phyloP scores from a whole-genome alignment of 805 yeast genomes.

The Zygotorulaspora sp. region DNA sequence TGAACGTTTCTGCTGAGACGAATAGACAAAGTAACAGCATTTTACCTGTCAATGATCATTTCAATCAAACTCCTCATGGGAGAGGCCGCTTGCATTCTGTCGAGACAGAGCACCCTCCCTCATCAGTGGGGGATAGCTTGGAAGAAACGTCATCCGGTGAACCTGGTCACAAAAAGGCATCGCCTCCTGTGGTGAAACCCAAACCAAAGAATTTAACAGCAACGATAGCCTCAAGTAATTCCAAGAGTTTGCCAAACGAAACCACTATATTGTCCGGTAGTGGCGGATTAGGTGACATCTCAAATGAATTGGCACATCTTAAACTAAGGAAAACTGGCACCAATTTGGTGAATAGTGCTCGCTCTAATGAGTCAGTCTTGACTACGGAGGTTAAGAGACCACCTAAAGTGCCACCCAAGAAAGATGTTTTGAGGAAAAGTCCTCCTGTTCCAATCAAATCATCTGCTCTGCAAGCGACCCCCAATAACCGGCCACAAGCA shows the following conservation, averaged over 20 bases:
- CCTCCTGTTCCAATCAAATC: slow-evolving; percentile 22
- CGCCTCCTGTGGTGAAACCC: slow-evolving; percentile 31
- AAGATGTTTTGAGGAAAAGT: slow-evolving; percentile 11
- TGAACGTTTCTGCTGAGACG: neutral
- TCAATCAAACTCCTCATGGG: slow-evolving; percentile 1
- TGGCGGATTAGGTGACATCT: slow-evolving; percentile 7
- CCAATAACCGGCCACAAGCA: slow-evolving; percentile 4
- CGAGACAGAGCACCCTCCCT: neutral
- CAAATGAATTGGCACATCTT: slow-evolving; percentile 15
- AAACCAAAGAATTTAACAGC: slow-evolving; percentile 23
- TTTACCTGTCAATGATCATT: neutral
- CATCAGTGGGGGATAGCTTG: neutral
- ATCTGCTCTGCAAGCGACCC: slow-evolving; percentile 5
- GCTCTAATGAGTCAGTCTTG: too few species aligned
- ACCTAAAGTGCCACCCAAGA: slow-evolving; percentile 22
- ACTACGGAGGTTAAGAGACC: slow-evolving; percentile 5
- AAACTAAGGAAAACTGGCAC: slow-evolving; percentile 17
- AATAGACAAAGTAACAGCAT: neutral
- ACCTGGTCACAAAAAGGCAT: slow-evolving; percentile 5
- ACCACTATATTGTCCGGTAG: neutral
- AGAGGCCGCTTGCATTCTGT: slow-evolving; percentile 6
- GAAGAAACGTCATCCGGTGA: neutral
- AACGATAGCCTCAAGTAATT: neutral
- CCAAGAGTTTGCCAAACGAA: neutral
- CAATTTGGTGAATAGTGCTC: neutral